Evolutionary conservation across 1,284 basidiomycete genomes (phyloP).

Genomic region (Coriolopsis trogii): DNA sequence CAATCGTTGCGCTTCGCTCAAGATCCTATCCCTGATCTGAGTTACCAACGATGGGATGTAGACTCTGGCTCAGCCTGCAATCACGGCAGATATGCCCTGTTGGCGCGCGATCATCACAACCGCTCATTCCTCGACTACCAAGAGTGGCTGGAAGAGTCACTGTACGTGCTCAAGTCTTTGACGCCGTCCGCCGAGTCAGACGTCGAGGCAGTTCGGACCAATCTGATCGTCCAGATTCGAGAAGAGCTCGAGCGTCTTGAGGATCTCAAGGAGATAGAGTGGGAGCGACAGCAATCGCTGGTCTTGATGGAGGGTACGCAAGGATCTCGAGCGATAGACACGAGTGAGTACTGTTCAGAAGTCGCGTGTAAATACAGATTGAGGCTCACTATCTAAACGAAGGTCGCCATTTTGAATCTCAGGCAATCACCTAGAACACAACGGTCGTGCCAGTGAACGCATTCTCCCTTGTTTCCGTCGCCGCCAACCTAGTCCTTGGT

Average conservation of each 20-base stretch:
- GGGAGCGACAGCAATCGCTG: neutral
- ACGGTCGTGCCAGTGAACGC: neutral
- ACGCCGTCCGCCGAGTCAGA: neutral
- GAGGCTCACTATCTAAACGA: neutral
- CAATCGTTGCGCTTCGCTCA: neutral
- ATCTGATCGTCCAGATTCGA: neutral
- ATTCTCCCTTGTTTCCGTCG: neutral
- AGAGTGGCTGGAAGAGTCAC: neutral
- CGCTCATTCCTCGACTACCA: neutral
- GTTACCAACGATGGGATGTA: neutral
- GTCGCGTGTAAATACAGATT: neutral
- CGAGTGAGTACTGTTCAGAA: neutral
- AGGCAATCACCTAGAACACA: neutral
- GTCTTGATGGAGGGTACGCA: too few species aligned
- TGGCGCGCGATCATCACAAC: neutral
- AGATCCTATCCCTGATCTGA: neutral
- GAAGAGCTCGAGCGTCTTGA: neutral
- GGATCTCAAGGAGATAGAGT: neutral
- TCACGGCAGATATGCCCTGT: neutral
- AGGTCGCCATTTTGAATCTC: neutral
- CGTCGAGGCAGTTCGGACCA: neutral
- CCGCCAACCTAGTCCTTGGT: conserved; percentile 1
- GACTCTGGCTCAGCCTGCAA: neutral
- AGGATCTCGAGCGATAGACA: too few species aligned
- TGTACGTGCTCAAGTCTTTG: neutral